Percentiles rank a stretch among this genome's conserved stretches.
Conservation (phyloP, 2,329 filamentous ascomycete genomes). For the Neopestalotiopsis sp. region DNA sequence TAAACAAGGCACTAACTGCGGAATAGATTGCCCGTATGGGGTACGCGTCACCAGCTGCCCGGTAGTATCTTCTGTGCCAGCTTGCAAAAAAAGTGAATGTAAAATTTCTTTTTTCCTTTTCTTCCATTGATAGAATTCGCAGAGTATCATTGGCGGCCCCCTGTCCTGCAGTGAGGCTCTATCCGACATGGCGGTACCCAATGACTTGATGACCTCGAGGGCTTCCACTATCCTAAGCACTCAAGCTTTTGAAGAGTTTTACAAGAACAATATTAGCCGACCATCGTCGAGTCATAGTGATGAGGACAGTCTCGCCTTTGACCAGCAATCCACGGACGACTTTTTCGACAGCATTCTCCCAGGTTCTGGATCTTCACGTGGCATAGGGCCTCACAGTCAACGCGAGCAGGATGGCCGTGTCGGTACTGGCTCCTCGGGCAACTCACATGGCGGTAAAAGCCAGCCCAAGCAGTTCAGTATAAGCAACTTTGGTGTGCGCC, state of each 20-base stretch:
- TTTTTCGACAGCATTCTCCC: slow-evolving; percentile 1
- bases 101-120: background rate
- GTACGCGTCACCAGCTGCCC: background rate
- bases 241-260: background rate
- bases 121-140: background rate
- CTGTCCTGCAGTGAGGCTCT: background rate
- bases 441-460: background rate
- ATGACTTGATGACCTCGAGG: background rate
- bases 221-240: slow-evolving; percentile 2
- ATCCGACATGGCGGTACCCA: background rate
- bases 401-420: background rate
- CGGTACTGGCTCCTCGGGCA: too few relatives aligned
- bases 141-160: background rate
- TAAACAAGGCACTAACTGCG: background rate
- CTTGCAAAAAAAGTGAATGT: background rate
- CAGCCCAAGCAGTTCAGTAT: slow-evolving; percentile 6
- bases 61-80: background rate
- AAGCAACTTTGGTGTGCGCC: background rate
- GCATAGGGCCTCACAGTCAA: background rate
- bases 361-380: background rate
- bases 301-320: background rate
- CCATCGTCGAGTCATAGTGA: background rate
- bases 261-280: background rate
- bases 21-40: background rate
- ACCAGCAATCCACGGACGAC: background rate